Evolutionary conservation across 805 yeast species (phyloP).

Genomic region (Starmerella riodocensis): DNA sequence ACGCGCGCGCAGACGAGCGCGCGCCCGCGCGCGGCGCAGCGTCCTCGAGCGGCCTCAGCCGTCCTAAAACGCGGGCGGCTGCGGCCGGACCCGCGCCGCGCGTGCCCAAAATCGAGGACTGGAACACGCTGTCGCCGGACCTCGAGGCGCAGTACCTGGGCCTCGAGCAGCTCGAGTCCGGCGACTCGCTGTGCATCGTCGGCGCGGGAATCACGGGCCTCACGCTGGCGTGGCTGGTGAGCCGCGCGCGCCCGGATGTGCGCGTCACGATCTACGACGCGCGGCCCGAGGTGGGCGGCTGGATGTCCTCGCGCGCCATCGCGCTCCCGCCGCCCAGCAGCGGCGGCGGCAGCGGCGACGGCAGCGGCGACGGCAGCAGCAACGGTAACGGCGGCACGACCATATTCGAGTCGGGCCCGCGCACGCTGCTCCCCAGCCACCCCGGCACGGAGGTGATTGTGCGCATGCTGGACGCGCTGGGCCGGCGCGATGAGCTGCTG

Average conservation of each 20-base stretch:
- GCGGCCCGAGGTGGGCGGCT: conserved; percentile 55
- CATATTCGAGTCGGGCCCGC: conserved; percentile 70
- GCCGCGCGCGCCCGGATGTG: conserved; percentile 64
- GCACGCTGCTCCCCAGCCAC: conserved; percentile 75
- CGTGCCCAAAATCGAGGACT: conserved; percentile 8
- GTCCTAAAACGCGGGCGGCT: not conserved
- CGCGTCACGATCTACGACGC: conserved; percentile 51
- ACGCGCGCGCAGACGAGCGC: not conserved
- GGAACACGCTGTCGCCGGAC: conserved; percentile 25
- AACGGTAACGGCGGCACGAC: not conserved
- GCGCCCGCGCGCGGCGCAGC: not conserved
- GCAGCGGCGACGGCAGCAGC: too few species aligned
- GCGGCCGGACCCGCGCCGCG: not conserved
- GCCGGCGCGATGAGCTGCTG: conserved; percentile 35
- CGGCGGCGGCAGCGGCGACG: conserved; percentile 26
- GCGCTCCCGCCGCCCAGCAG: conserved; percentile 17
- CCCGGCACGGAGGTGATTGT: conserved; percentile 40
- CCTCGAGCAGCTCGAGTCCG: conserved; percentile 24
- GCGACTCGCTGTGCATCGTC: conserved; percentile 46
- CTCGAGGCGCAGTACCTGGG: conserved; percentile 23
- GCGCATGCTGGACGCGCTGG: conserved; percentile 31
- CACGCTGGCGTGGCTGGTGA: conserved; percentile 35
- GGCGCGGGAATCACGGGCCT: conserved; percentile 89
- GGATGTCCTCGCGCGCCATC: conserved; percentile 33
- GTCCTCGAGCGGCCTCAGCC: not conserved